These are phyloP conservation scores for Tuber borchii DNA, from an alignment of 495 filamentous ascomycete species.

Conservation along the genomic window DNA sequence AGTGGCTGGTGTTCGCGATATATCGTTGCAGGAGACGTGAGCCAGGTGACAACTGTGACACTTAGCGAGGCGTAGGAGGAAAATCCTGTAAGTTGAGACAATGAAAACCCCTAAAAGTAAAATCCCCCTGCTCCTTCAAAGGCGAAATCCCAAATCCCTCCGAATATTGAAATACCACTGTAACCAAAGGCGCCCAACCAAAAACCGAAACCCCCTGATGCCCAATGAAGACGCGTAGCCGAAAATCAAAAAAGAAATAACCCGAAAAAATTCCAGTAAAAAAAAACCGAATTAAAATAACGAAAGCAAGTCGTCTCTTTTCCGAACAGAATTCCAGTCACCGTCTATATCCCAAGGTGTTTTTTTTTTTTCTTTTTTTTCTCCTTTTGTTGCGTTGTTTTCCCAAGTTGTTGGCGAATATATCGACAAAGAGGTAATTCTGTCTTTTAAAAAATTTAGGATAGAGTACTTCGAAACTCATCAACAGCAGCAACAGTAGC, in stretches of 20 bases:
- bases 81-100: neutral
- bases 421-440: slow-evolving; percentile 1
- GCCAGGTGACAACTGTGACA: neutral
- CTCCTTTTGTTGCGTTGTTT: neutral
- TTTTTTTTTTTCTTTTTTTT: neutral
- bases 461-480: neutral
- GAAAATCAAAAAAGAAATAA: slow-evolving; percentile 23
- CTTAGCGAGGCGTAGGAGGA: neutral
- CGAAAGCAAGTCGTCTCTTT: neutral
- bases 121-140: neutral
- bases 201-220: slow-evolving; percentile 16
- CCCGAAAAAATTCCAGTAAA: slow-evolving; percentile 16
- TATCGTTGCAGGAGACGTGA: neutral
- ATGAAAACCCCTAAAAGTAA: neutral
- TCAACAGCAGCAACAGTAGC: slow-evolving; percentile 33
- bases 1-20: neutral
- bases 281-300: slow-evolving; percentile 4
- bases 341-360: slow-evolving; percentile 2
- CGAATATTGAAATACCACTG: slow-evolving; percentile 11
- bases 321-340: neutral
- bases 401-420: neutral
- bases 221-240: slow-evolving; percentile 21
- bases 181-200: slow-evolving; percentile 22
- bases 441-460: neutral
- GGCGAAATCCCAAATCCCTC: slow-evolving; percentile 12